Evolutionary conservation across 2,329 filamentous ascomycete species (phyloP).

Genomic region (Alternaria arborescens): DNA sequence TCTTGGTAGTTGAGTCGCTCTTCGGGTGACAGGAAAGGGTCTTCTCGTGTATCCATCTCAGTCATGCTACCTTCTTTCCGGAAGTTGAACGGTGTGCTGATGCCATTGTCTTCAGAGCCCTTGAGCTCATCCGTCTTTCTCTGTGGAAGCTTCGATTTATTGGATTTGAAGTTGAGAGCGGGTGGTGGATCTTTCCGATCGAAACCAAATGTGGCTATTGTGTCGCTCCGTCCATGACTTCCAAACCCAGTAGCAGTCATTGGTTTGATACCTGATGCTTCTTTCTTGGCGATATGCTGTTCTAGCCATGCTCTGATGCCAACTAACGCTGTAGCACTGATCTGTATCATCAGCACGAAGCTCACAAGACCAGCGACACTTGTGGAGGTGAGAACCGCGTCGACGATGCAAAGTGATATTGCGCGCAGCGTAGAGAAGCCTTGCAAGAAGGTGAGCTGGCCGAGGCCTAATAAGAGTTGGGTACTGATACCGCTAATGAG

Average conservation of each 20-base stretch:
- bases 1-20: constrained; percentile 19
- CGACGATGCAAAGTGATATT: constrained; percentile 39
- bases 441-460: constrained; percentile 31
- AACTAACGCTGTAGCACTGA: constrained; percentile 31
- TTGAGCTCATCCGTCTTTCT: constrained; percentile 27
- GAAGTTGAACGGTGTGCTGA: constrained; percentile 34
- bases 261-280: constrained; percentile 5
- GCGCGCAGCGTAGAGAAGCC: constrained; percentile 34
- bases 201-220: constrained; percentile 31
- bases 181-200: constrained; percentile 18
- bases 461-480: constrained; percentile 29
- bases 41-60: not conserved
- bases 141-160: constrained; percentile 10
- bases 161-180: constrained; percentile 7
- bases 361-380: constrained; percentile 24
- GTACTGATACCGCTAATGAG: constrained; percentile 30
- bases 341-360: constrained; percentile 31
- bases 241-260: constrained; percentile 2
- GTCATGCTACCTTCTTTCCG: constrained; percentile 29
- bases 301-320: constrained; percentile 38
- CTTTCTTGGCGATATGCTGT: constrained; percentile 33
- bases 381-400: constrained; percentile 34
- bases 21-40: not conserved
- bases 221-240: constrained; percentile 14
- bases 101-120: constrained; percentile 31